Percentiles rank a stretch among this genome's conserved stretches.
Evolutionary conservation across 2,329 filamentous ascomycete species (phyloP).

Genomic region (Aspergillus sp.): DNA sequence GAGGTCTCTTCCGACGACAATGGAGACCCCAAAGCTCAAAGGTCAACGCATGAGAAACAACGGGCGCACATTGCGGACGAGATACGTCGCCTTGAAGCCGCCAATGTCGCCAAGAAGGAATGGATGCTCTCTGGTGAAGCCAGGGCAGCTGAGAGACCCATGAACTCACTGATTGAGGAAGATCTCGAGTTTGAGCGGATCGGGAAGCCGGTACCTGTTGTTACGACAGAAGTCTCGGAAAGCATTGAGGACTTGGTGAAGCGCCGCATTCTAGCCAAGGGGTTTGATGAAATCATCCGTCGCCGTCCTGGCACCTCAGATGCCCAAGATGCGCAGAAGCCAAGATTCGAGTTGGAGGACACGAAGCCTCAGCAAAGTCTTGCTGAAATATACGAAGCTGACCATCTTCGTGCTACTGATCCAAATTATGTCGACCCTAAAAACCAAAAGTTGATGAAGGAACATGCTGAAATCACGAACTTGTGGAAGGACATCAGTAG

Average conservation of each 20-base stretch:
- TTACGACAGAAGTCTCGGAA: slow-evolving; percentile 85
- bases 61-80: slow-evolving; percentile 82
- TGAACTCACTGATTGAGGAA: slow-evolving; percentile 89
- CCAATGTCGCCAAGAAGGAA: slow-evolving; percentile 79
- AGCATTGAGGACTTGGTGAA: slow-evolving; percentile 92
- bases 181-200: slow-evolving; percentile 93
- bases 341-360: slow-evolving; percentile 75
- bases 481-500: slow-evolving; percentile 76
- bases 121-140: slow-evolving; percentile 91
- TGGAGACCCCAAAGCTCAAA: slow-evolving; percentile 16
- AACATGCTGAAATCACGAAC: slow-evolving; percentile 73
- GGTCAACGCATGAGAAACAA: slow-evolving; percentile 75
- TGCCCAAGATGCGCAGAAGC: slow-evolving; percentile 58
- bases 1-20: slow-evolving; percentile 64
- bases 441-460: slow-evolving; percentile 73
- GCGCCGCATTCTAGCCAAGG: slow-evolving; percentile 75
- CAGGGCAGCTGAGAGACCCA: slow-evolving; percentile 68
- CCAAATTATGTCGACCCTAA: slow-evolving; percentile 73
- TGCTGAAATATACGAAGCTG: slow-evolving; percentile 89
- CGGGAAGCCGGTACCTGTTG: slow-evolving; percentile 89
- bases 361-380: slow-evolving; percentile 80
- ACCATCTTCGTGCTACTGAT: slow-evolving; percentile 72
- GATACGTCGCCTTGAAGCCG: slow-evolving; percentile 84
- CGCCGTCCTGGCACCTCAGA: slow-evolving; percentile 69
- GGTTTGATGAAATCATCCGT: slow-evolving; percentile 86